Evolutionary conservation across 2,329 filamentous ascomycete genomes (phyloP), one percentile per base, ranked within the genome.

Genomic region (Botryotinia convoluta): DNA sequence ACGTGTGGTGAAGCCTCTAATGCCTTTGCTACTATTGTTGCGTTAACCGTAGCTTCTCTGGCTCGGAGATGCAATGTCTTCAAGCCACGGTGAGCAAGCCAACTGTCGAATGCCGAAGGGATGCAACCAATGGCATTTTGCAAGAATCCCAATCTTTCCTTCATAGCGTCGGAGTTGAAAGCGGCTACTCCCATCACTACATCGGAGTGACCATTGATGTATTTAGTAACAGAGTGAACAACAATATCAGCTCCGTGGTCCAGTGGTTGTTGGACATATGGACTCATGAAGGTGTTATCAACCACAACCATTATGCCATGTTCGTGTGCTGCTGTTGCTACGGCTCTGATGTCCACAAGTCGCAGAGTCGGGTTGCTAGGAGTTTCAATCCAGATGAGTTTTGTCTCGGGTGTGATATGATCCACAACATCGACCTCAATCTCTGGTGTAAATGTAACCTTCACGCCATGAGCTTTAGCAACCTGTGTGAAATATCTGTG

Each of bases 401-500:
- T 97, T 71, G 96, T 99, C 83, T 95, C 90, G 14, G 92, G 89
- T 45, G 91, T 92, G 81, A 99, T 97, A 84, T 98, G 89, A 78
- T 91, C 88, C 77, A 89, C 88, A 78, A 98, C 91, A 81, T 98
- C 93, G 76, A 94, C 86, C 84, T 97, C 95, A 80, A 99, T 97
- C 83, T 91, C 91, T 16, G 94, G 94, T 8, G 94, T 95, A 83
- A 99, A 99, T 68, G 95, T 97, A 75, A 98, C 96, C 79, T 92
- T 90, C 72, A 99, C 94, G 79, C 95, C 94, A 83, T 99, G 96
- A 39, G 96, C 94, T 80, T 93, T 91, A 73, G 96, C 96, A 69
- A 98, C 96, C 85, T 98, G 95, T 77, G 96, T 99, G 87, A 99
- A 99, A 87, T 99, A 99, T 80, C 96, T 89, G 85, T 99, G 96